A percentile compares a stretch with the other conserved stretches of the same genome.
Conservation (phyloP, 371 early-diverging fungal genomes). For the Funneliformis caledonium region DNA sequence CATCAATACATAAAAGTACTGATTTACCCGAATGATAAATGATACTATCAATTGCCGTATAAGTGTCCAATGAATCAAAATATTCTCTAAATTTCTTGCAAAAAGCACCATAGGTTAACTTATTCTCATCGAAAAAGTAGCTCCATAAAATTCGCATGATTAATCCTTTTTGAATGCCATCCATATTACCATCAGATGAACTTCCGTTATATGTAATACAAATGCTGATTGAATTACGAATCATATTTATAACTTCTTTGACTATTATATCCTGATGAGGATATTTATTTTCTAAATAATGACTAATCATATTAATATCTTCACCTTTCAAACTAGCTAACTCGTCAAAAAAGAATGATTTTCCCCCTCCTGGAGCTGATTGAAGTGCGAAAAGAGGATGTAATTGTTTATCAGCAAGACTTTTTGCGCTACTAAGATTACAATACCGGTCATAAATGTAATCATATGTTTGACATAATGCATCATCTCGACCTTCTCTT, state of each 20-base stretch:
- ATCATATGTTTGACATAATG: neutral
- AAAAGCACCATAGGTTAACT: neutral
- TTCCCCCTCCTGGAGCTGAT: constrained; percentile 2
- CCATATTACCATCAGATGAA: neutral
- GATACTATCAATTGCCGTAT: neutral
- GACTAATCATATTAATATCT: neutral
- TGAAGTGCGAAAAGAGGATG: neutral
- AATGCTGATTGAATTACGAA: neutral
- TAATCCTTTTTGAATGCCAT: constrained; percentile 15
- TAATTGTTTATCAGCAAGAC: neutral
- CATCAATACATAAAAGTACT: constrained; percentile 19
- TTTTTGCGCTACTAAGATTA: neutral
- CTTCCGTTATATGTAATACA: neutral
- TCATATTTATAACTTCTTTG: neutral
- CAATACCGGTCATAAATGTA: neutral
- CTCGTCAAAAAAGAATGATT: constrained; percentile 24
- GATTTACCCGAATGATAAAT: constrained; percentile 1
- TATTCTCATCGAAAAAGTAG: constrained; percentile 18
- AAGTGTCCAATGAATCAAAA: neutral
- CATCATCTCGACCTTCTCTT: constrained; percentile 15
- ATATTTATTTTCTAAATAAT: neutral
- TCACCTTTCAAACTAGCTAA: constrained; percentile 16
- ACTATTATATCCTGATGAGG: neutral
- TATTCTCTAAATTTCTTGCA: neutral
- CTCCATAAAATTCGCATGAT: constrained; percentile 17